Base-by-base conservation (phyloP, 306 rosid species). In the Acacia melanoxylon region DNA sequence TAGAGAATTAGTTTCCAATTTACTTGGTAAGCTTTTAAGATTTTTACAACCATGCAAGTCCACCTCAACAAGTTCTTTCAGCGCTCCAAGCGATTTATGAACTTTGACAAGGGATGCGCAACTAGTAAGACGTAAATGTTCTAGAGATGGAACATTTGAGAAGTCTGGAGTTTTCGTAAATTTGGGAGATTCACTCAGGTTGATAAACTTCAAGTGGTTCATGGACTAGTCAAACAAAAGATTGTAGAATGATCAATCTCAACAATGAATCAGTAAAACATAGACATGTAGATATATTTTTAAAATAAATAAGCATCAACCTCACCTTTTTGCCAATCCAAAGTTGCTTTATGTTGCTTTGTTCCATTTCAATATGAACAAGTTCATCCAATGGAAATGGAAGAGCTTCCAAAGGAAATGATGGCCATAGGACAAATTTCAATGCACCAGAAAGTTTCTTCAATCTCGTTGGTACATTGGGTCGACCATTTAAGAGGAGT, bases 1-100 rank as follows among this genome's bases (percentile, higher is more conserved):
- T 27, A 27, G 29, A 27, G 29, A 27, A 27, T 27, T 27, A 0
- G 29, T 27, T 27, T 27, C 29, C 29, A 27, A 27, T 27, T 27
- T 27, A 27, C 1, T 27, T 27, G 29, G 29, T 27, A 27, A 1
- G 29, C 29, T 27, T 0, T 24, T 1, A 59, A 59, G 66, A 11
- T 4, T 59, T 1, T 0, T 0, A 24, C 66, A 59, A 4, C 0
- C 0, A 24, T 0, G 0, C 33, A 59, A 59, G 8, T 4, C 3
- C 33, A 22, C 7, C 33, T 59, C 17, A 11, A 25, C 31, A 59
- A 22, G 67, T 8, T 3, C 12, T 59, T 11, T 12, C 67, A 59
- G 12, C 17, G 1, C 0, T 59, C 67, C 67, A 59, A 59, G 17
- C 1, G 33, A 59, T 2, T 6, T 0, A 59, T 59, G 67, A 1